A percentile compares a stretch with the other conserved stretches of the same genome.
Evolutionary conservation across 176 grass and related monocot genomes (phyloP).

Genomic region (Aegilops sharonensis): DNA sequence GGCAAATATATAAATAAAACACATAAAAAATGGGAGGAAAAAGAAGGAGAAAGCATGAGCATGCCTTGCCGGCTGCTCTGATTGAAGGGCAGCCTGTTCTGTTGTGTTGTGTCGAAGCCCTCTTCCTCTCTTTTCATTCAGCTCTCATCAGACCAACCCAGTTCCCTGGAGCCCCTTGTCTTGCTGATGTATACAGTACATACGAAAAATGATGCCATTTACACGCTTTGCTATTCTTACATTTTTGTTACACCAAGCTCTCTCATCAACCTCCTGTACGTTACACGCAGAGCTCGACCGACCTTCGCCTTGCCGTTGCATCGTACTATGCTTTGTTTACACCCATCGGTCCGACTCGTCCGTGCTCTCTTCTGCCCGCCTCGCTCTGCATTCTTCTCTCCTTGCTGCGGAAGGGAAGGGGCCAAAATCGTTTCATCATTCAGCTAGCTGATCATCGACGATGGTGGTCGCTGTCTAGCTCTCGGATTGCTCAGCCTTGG

Average conservation of each 20-base stretch:
- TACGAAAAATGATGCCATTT: slow-evolving; percentile 19
- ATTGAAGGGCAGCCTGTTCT: slow-evolving; percentile 17
- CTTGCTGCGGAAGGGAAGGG: background rate
- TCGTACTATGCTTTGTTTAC: background rate
- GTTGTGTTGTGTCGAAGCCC: background rate
- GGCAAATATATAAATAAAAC: background rate
- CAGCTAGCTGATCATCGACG: slow-evolving; percentile 40
- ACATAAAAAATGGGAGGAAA: background rate
- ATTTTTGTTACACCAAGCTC: slow-evolving; percentile 17
- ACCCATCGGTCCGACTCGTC: background rate
- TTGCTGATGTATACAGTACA: slow-evolving; percentile 14
- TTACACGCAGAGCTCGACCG: slow-evolving; percentile 14
- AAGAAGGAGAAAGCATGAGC: background rate
- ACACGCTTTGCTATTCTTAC: slow-evolving; percentile 26
- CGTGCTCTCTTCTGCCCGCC: slow-evolving; percentile 6
- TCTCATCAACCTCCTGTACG: slow-evolving; percentile 11
- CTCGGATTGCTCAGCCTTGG: slow-evolving; percentile 27
- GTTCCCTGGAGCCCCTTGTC: slow-evolving; percentile 13
- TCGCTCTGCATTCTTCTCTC: slow-evolving; percentile 2
- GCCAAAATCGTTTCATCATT: slow-evolving; percentile 29
- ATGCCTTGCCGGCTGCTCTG: background rate
- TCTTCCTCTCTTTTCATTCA: background rate
- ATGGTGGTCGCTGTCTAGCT: slow-evolving; percentile 19
- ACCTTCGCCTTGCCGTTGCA: background rate
- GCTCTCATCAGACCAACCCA: background rate